Evolutionary conservation across 176 grass and related monocot genomes (phyloP).

Genomic region (Aegilops longissima): DNA sequence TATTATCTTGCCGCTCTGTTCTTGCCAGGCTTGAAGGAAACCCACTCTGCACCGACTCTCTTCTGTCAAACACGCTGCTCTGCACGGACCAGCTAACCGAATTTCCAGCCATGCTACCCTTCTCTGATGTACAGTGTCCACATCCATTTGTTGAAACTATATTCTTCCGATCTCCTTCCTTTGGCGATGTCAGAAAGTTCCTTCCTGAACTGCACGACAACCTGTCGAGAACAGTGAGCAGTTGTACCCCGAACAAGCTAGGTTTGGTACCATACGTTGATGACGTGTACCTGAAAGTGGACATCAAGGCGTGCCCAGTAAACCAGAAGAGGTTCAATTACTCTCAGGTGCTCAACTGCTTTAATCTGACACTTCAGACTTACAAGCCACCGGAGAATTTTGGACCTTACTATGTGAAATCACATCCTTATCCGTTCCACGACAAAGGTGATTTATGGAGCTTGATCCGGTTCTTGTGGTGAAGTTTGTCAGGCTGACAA

Average conservation of each 20-base stretch:
- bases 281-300: constrained; percentile 32
- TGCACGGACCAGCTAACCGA: constrained; percentile 33
- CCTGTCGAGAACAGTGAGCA: constrained; percentile 15
- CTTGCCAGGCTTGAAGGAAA: constrained; percentile 57
- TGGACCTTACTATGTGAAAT: constrained; percentile 58
- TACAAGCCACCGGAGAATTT: constrained; percentile 35
- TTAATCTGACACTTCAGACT: constrained; percentile 48
- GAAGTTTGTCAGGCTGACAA: neutral
- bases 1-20: constrained; percentile 1
- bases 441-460: constrained; percentile 19
- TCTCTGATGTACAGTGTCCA: constrained; percentile 9
- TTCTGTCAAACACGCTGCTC: constrained; percentile 32
- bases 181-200: neutral
- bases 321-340: constrained; percentile 45
- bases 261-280: neutral
- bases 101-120: neutral
- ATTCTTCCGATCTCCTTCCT: constrained; percentile 62
- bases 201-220: neutral
- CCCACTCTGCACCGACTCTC: constrained; percentile 42
- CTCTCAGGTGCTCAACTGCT: constrained; percentile 45
- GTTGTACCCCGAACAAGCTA: constrained; percentile 18
- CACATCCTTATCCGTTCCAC: constrained; percentile 32
- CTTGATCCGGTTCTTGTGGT: neutral
- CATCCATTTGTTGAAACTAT: constrained; percentile 66
- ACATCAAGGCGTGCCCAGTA: constrained; percentile 47